These are phyloP conservation scores for Fallopia convolvulus DNA, from an alignment of 148 eudicot species.

Conservation along the genomic window DNA sequence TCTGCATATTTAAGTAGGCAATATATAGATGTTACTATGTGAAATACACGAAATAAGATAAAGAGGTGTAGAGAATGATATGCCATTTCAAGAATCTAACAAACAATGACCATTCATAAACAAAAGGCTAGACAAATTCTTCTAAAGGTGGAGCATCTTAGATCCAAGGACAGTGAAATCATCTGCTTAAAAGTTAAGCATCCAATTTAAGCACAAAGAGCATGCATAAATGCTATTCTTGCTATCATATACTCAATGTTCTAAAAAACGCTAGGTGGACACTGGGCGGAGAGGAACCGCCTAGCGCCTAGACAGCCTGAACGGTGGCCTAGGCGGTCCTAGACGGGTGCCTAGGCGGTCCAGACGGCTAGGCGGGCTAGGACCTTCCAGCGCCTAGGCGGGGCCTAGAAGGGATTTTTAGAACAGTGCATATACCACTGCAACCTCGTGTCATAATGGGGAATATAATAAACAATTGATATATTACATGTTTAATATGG, in stretches of 20 bases:
- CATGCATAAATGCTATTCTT: not conserved
- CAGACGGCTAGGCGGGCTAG: no score
- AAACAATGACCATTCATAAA: not conserved
- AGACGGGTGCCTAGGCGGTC: no score
- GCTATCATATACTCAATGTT: no score
- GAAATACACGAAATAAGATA: not conserved
- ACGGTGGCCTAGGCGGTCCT: no score
- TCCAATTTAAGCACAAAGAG: not conserved
- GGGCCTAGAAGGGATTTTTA: no score
- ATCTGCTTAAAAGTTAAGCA: not conserved
- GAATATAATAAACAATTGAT: not conserved
- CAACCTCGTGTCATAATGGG: not conserved
- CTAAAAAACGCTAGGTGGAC: no score
- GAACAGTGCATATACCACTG: not conserved
- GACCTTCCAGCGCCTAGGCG: no score
- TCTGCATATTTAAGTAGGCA: slow-evolving; percentile 26
- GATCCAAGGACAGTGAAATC: not conserved
- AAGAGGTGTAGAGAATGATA: not conserved
- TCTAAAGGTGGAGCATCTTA: not conserved
- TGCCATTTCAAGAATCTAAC: not conserved
- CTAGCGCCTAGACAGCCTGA: no score
- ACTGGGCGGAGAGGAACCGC: no score
- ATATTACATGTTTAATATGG: not conserved
- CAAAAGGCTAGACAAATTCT: not conserved
- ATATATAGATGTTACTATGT: not conserved